Base-by-base conservation (phyloP, 495 filamentous ascomycete genomes). In the Penicillium canescens region DNA sequence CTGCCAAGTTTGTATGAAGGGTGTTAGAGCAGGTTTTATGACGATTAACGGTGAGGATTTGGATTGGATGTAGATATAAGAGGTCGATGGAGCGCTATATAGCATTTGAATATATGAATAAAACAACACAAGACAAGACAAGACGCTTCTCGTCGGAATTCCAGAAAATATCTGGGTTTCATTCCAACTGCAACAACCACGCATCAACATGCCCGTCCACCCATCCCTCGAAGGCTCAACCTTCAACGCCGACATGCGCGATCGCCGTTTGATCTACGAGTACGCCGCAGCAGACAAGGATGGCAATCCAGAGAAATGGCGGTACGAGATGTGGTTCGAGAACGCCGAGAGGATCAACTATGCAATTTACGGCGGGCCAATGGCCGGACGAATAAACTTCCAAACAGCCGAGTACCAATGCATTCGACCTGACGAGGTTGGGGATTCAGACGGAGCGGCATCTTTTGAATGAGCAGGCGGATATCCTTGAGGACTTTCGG, bases 301-400 rank as follows among this genome's bases (percentile, higher is more conserved):
- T 12, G 65, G 68, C 13, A 65, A 66, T n/a, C 60, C 67, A 2
- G 63, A 72, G 43, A 76, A 70, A 59, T 75, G 72, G 74, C 69
- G 70, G 13, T 75, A 76, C 52, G 72, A 75, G 37, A 70, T 75
- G 67, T 74, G 70, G 67, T 76, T 75, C 56, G 67, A 70, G 42
- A 72, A 72, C 46, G 61, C 66, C 8, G 66, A 71, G 43, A 65
- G 70, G 6, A 72, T 72, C 50, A 69, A 74, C 46, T 74, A 77
- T 46, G 61, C 68, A 40, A 76, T 77, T 41, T 72, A 76, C 43
- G 65, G 71, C 13, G 68, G 71, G 2, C 71, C 70, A 2, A 73
- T 75, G 67, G 73, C 69, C 2, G 71, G 71, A 1, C 64, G 70
- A 3, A 60, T 62, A 38, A 75, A 75, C 43, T 73, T 62, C 59